A percentile compares a stretch with the other conserved stretches of the same genome.
Conservation (phyloP, 2,329 filamentous ascomycete genomes). For the Pleoardoris graminearum region DNA sequence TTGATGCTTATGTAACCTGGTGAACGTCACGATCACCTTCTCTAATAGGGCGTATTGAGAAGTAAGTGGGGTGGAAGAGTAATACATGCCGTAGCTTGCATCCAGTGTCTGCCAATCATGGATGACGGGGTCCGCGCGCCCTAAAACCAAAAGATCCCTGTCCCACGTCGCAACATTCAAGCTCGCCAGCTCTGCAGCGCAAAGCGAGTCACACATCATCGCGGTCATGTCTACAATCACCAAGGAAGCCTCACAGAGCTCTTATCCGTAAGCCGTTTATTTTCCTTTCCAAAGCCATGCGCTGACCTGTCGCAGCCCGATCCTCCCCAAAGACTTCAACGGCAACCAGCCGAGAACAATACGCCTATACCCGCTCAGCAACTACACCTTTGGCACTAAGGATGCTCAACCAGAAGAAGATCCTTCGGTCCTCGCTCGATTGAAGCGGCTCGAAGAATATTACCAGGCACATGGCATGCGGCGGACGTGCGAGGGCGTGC, state of each 20-base stretch:
- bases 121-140: conserved; percentile 2
- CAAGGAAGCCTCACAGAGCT: conserved; percentile 73
- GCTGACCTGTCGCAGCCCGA: conserved; percentile 58
- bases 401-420: conserved; percentile 98
- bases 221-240: conserved; percentile 80
- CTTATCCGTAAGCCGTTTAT: conserved; percentile 59
- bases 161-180: conserved; percentile 11
- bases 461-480: conserved; percentile 93
- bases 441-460: conserved; percentile 95
- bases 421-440: conserved; percentile 86
- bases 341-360: conserved; percentile 87
- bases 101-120: conserved; percentile 5
- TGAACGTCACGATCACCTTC: no score
- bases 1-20: no score
- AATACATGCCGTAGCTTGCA: no score
- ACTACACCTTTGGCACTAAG: conserved; percentile 99
- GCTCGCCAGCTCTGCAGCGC: conserved; percentile 4
- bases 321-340: conserved; percentile 81
- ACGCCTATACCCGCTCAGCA: conserved; percentile 89
- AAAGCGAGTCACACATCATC: background rate
- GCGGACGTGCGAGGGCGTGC: conserved; percentile 92
- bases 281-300: background rate
- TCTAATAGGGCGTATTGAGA: no score
- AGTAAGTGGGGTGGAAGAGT: no score
- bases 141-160: conserved; percentile 15